These are phyloP conservation scores for Pyrus pyrifolia DNA, from an alignment of 306 rosid species.

Conservation along the genomic window DNA sequence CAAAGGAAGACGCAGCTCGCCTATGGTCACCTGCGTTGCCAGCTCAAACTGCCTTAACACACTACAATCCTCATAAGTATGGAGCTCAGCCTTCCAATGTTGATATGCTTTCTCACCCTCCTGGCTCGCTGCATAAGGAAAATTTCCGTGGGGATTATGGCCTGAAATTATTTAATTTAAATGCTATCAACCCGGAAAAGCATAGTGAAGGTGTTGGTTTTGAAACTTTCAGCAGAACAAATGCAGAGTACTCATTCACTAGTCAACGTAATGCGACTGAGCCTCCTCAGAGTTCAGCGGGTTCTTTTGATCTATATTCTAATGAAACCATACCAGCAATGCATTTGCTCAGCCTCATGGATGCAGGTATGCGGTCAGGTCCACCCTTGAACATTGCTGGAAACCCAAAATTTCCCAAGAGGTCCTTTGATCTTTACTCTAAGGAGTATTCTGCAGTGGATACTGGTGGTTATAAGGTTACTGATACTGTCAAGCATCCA, in stretches of 20 bases:
- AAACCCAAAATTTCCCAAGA: conserved; percentile 43
- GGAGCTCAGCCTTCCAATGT: conserved; percentile 44
- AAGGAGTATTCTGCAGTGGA: conserved; percentile 38
- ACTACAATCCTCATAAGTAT: conserved; percentile 40
- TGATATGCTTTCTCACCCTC: conserved; percentile 31
- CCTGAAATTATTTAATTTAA: conserved; percentile 38
- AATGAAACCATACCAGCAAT: conserved; percentile 92
- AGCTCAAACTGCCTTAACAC: conserved; percentile 33
- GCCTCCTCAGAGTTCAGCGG: conserved; percentile 44
- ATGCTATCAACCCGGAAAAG: conserved; percentile 45
- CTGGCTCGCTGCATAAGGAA: conserved; percentile 43
- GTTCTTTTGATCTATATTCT: conserved; percentile 69
- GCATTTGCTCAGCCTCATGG: conserved; percentile 99
- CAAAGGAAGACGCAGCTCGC: conserved; percentile 52
- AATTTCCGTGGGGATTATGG: conserved; percentile 42
- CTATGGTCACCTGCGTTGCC: conserved; percentile 55
- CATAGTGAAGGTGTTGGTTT: conserved; percentile 38
- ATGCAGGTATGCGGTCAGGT: conserved; percentile 72
- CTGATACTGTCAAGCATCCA: conserved; percentile 32
- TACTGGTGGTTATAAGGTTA: conserved; percentile 42
- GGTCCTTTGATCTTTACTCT: conserved; percentile 44
- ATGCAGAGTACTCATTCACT: conserved; percentile 48
- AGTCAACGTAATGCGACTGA: conserved; percentile 47
- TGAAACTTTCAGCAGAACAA: conserved; percentile 45
- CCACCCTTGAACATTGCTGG: conserved; percentile 47